Evolutionary conservation across 2,329 filamentous ascomycete genomes (phyloP), one percentile per base, ranked within the genome.

Genomic region (Thielaviopsis populi): DNA sequence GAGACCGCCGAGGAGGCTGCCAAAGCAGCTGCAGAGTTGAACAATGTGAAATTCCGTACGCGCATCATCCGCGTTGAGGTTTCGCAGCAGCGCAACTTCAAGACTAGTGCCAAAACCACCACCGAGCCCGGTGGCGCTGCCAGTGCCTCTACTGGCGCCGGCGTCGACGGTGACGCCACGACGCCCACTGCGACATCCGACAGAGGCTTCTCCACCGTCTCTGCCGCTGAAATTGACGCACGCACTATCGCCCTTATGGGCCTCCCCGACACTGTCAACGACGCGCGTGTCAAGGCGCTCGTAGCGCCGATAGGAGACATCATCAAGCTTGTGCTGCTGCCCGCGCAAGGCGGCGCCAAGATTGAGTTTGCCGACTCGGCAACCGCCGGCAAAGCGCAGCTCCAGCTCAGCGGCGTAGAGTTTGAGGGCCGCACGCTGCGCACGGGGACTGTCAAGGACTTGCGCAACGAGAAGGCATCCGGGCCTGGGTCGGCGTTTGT

Each of bases 221-320:
- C 24, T 67, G 69, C 27, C 67, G 64, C 27, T 65, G 64, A 50
- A 37, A 80, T 83, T 22, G 74, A 78, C 37, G 82, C 85, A 60
- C 85, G 90, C 62, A 94, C 89, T 0, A 80, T 97, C 60, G 87
- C 86, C 10, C 77, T 99, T 33, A 83, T 96, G 74, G 87, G 91
- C 67, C 78, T 99, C 0, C 90, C 94, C 0, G 94, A 97, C 70
- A 97, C 91, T 0, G 83, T 97, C 70, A 96, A 95, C 68, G 89
- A 95, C 70, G 84, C 88, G 1, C 89, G 91, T 37, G 83, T 99
- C 63, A 83, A 83, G 54, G 80, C 84, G 0, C 76, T 95, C 2
- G 84, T 88, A 8, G 86, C 90, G 69, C 80, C 83, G 1, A 80
- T 85, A 54, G 91, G 90, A 0, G 74, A 79, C 1, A 79, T 96